Evolutionary conservation across 352 stramenopile species (phyloP).

Genomic region (Thraustochytrium striatum): DNA sequence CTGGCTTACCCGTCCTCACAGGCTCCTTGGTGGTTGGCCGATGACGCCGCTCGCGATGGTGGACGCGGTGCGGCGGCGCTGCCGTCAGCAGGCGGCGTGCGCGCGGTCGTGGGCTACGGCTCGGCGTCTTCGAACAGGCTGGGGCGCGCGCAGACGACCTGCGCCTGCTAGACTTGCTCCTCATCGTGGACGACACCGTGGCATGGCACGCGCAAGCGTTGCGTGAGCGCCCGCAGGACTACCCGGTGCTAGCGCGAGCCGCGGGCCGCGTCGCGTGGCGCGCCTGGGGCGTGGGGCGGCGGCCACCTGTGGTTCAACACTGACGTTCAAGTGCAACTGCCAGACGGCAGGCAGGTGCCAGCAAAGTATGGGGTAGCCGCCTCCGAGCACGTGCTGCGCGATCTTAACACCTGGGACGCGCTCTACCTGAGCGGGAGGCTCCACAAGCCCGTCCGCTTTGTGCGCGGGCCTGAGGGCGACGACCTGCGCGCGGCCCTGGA

Average conservation of each 20-base stretch:
- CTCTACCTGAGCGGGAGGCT: slow-evolving; percentile 50
- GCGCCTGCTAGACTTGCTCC: slow-evolving; percentile 49
- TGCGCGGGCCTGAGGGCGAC: background rate
- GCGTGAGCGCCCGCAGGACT: background rate
- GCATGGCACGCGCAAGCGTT: slow-evolving; percentile 31
- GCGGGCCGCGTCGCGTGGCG: background rate
- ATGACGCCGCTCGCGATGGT: no score
- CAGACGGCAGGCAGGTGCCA: no score
- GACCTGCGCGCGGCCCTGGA: background rate
- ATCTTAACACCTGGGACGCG: slow-evolving; percentile 28
- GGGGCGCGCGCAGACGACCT: background rate
- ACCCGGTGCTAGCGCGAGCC: background rate
- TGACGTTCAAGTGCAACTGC: slow-evolving; percentile 7
- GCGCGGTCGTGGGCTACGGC: slow-evolving; percentile 37
- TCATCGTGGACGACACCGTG: slow-evolving; percentile 46
- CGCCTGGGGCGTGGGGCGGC: background rate
- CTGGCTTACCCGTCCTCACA: no score
- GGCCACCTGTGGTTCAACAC: slow-evolving; percentile 43
- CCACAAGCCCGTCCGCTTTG: slow-evolving; percentile 50
- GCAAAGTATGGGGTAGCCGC: slow-evolving; percentile 53
- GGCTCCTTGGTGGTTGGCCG: no score
- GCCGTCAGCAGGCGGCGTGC: background rate
- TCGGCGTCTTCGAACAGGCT: slow-evolving; percentile 48
- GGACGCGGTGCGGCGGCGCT: no score
- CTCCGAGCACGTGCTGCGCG: background rate